Conservation (phyloP, 345 rosid species). For the Cardamine chenopodiifolia region DNA sequence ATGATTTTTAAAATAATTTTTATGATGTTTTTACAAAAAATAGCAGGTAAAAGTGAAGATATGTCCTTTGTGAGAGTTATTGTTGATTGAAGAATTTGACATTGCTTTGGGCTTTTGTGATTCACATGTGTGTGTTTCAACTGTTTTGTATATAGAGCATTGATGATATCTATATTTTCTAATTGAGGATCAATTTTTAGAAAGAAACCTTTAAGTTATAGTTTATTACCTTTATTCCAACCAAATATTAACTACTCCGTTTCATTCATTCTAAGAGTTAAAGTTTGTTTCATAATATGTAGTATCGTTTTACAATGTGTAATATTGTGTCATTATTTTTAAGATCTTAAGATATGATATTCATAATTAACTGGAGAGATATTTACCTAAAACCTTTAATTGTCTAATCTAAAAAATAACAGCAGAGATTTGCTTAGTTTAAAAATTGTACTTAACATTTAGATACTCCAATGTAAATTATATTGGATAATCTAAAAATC, state of each 20-base stretch:
- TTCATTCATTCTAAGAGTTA: too few species aligned
- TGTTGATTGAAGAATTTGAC: constrained; percentile 30
- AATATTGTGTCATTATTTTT: background rate
- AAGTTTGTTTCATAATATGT: too few species aligned
- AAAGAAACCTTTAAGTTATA: too few species aligned
- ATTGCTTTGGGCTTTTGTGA: constrained; percentile 25
- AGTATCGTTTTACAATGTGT: too few species aligned
- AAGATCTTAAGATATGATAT: background rate
- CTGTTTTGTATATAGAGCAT: constrained; percentile 8
- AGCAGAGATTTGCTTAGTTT: background rate
- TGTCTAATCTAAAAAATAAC: too few species aligned
- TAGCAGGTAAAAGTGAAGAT: constrained; percentile 32
- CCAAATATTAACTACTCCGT: background rate
- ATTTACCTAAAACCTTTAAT: too few species aligned
- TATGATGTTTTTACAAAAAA: background rate
- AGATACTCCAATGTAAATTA: too few species aligned
- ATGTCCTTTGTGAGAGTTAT: constrained; percentile 37
- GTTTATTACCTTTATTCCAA: background rate
- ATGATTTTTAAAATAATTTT: too few species aligned
- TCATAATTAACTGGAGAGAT: background rate
- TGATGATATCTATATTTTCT: constrained; percentile 1
- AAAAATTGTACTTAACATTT: too few species aligned
- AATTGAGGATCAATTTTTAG: too few species aligned
- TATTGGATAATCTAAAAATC: too few species aligned
- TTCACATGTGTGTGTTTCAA: constrained; percentile 33